Evolutionary conservation across 2,329 filamentous ascomycete genomes (phyloP).

Genomic region (Diplodia intermedia): DNA sequence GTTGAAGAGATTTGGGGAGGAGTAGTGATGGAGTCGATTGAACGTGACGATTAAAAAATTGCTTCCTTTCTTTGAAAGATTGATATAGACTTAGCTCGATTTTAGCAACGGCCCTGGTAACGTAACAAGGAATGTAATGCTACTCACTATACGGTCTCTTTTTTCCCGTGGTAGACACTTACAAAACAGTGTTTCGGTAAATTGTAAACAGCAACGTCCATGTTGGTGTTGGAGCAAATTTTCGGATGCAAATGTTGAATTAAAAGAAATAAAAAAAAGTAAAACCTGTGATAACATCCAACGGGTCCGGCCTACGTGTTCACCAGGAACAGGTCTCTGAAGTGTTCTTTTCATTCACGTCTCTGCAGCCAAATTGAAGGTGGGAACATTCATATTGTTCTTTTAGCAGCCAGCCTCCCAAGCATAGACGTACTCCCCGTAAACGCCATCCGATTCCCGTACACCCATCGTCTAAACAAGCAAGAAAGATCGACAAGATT

Average conservation of each 20-base stretch:
- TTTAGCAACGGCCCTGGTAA: background rate
- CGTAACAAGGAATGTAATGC: background rate
- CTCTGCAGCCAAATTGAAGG: background rate
- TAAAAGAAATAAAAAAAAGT: too few species aligned
- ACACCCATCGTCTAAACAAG: background rate
- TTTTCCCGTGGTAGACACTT: too few species aligned
- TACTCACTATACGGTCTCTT: background rate
- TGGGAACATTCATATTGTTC: background rate
- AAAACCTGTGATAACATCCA: too few species aligned
- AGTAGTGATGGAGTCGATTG: background rate
- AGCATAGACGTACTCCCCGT: too few species aligned
- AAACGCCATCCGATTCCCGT: background rate
- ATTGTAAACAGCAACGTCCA: too few species aligned
- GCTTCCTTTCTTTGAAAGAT: slow-evolving; percentile 1
- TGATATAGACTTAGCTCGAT: slow-evolving; percentile 5
- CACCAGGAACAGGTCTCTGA: too few species aligned
- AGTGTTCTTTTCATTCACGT: too few species aligned
- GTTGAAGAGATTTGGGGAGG: slow-evolving; percentile 52
- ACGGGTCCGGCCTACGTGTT: too few species aligned
- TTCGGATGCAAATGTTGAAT: too few species aligned
- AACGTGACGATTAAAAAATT: background rate
- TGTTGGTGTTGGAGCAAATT: too few species aligned
- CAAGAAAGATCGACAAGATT: background rate
- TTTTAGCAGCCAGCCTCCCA: background rate
- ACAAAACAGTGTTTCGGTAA: too few species aligned